Evolutionary conservation across 805 yeast species (phyloP), one percentile per base, ranked within the genome.

Genomic region (Candida peoriensis): DNA sequence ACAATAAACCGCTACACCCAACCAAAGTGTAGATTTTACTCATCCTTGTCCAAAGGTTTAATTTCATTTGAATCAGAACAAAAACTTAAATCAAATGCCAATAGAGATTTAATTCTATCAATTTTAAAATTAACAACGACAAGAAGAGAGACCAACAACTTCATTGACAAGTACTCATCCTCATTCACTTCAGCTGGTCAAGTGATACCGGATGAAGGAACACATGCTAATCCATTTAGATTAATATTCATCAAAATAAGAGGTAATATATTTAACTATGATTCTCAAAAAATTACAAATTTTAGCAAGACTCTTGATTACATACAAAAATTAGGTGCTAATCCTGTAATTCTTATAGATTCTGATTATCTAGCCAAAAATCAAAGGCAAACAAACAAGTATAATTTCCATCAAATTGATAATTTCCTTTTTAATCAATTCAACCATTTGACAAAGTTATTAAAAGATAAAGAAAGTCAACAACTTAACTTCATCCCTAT

Each of bases 81-180:
- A 20, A 42, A 41, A 52, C 50, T 26, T 39, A 55, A 39, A 26
- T 48, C 40, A 8, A 61, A 66, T 30, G 72, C 74, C 14, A 78
- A 76, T 44, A 68, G 76, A 44, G 85, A 84, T 36, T 63, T 90
- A 33, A 80, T 90, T n/a, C 63, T 87, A 13, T 79, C 96, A 2
- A 88, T 90, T 17, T 66, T 90, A 38, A 81, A 81, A 50, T 80
- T 96, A 2, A 85, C 97, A 4, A 94, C 97, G 6, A 90, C 97
- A 1, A 89, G 87, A 55, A 68, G 98, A 41, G 97, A 90, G 53
- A 95, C 96, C 5, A 72, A 76, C 43, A 82, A 81, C 44, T 90
- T 89, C 53, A 61, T 90, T 30, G 65, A 74, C 23, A 84, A 81
- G 52, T 90, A 89, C 53, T 60, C 70, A 2, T 71, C 76, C 0